phyloP scores from a whole-genome alignment of 2,329 filamentous ascomycete species.

The Trichoderma asperellum region DNA sequence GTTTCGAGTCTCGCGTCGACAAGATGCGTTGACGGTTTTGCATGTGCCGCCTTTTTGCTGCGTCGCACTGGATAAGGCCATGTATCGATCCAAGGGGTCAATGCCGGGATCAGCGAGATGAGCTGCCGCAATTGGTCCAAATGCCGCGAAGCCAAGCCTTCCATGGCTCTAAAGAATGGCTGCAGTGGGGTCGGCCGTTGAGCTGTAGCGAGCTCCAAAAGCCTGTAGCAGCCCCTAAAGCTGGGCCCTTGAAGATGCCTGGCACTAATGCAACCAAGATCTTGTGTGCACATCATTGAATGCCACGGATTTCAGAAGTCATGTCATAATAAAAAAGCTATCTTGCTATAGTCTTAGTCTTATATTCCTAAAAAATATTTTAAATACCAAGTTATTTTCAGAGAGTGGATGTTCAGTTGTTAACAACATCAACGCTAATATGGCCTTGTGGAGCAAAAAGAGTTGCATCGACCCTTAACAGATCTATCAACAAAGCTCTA shows the following conservation, averaged over 20 bases:
- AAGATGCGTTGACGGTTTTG: neutral
- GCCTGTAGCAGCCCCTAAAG: neutral
- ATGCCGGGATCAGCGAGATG: constrained; percentile 17
- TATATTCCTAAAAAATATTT: neutral
- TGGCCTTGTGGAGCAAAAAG: neutral
- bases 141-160: neutral
- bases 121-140: constrained; percentile 21
- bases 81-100: constrained; percentile 18
- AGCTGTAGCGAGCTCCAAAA: constrained; percentile 16
- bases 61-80: constrained; percentile 6
- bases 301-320: too few relatives aligned
- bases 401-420: neutral
- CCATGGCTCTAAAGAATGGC: constrained; percentile 1
- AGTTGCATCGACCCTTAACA: neutral
- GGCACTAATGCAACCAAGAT: constrained; percentile 19
- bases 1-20: neutral
- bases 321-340: neutral
- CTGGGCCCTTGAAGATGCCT: neutral
- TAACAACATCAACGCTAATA: neutral
- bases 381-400: neutral
- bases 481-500: neutral
- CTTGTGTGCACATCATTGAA: neutral
- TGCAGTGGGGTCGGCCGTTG: neutral
- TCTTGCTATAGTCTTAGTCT: neutral
- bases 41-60: constrained; percentile 6